A percentile compares a stretch with the other conserved stretches of the same genome.
These are phyloP conservation scores for Pterocarpus macrocarpus DNA, from an alignment of 306 rosid genomes.

Conservation along the genomic window DNA sequence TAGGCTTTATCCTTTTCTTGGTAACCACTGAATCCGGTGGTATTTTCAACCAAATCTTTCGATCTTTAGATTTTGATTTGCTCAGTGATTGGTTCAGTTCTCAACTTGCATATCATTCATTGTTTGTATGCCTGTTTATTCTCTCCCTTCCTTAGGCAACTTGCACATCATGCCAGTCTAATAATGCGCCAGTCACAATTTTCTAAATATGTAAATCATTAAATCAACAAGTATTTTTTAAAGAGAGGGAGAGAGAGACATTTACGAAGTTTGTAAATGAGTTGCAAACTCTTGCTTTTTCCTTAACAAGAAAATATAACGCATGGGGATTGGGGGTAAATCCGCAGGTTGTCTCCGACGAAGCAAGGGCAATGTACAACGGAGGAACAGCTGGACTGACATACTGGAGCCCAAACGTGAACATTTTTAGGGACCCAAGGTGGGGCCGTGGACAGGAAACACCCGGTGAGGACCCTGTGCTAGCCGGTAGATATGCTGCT, in stretches of 20 bases:
- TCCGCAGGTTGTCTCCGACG: conserved; percentile 85
- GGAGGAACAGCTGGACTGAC: conserved; percentile 86
- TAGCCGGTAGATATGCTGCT: conserved; percentile 82
- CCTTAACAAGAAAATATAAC: neutral
- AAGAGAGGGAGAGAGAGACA: too few species aligned
- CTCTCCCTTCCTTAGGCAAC: conserved; percentile 41
- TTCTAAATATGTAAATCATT: neutral
- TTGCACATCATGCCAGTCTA: conserved; percentile 29
- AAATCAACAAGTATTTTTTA: too few species aligned
- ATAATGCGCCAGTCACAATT: neutral
- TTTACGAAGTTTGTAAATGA: too few species aligned
- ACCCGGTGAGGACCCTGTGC: conserved; percentile 93
- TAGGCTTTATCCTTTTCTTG: neutral
- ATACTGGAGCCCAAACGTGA: conserved; percentile 94
- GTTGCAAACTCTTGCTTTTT: too few species aligned
- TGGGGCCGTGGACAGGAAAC: conserved; percentile 99
- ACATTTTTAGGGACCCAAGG: conserved; percentile 88
- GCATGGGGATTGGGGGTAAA: too few species aligned
- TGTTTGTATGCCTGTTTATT: neutral
- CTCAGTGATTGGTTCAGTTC: conserved; percentile 27
- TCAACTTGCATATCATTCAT: conserved; percentile 40
- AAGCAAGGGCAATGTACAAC: conserved; percentile 96
- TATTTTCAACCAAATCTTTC: neutral
- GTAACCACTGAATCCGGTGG: neutral
- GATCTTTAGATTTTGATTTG: neutral